Evolutionary conservation across 2,329 filamentous ascomycete genomes (phyloP).

Genomic region (Ilyonectria robusta): DNA sequence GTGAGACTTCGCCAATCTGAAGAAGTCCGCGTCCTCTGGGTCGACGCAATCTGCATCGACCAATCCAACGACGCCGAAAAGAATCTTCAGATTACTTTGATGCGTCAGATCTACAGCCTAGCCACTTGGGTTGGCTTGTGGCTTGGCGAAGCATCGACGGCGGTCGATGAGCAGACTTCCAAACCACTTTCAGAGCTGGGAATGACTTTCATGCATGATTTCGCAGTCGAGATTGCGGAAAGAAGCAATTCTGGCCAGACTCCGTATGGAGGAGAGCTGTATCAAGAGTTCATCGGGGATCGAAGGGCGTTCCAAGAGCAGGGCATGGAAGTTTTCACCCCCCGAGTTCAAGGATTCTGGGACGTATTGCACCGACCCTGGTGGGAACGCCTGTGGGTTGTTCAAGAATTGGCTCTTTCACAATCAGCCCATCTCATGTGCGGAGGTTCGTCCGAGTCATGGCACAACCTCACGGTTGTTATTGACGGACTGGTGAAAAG

Average conservation of each 20-base stretch:
- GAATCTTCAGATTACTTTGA: not conserved
- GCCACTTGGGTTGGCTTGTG: not conserved
- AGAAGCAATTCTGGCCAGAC: not conserved
- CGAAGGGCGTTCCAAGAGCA: not conserved
- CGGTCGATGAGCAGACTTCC: not conserved
- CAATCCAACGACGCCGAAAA: not conserved
- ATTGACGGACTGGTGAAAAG: not conserved
- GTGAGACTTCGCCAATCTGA: not conserved
- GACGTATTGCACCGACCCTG: not conserved
- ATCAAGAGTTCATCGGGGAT: not conserved
- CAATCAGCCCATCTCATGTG: not conserved
- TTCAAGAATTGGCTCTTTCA: not conserved
- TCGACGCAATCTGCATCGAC: not conserved
- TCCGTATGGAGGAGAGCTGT: not conserved
- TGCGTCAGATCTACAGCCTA: not conserved
- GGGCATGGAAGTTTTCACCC: not conserved
- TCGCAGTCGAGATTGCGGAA: not conserved
- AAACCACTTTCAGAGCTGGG: not conserved
- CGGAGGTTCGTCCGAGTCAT: not conserved
- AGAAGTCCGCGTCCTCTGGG: not conserved
- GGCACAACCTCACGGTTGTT: not conserved
- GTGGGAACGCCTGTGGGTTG: not conserved
- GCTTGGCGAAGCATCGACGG: not conserved
- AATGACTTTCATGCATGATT: not conserved
- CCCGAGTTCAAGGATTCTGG: not conserved